phyloP scores from a whole-genome alignment of 306 rosid species.

The Sphenostylis stenocarpa region DNA sequence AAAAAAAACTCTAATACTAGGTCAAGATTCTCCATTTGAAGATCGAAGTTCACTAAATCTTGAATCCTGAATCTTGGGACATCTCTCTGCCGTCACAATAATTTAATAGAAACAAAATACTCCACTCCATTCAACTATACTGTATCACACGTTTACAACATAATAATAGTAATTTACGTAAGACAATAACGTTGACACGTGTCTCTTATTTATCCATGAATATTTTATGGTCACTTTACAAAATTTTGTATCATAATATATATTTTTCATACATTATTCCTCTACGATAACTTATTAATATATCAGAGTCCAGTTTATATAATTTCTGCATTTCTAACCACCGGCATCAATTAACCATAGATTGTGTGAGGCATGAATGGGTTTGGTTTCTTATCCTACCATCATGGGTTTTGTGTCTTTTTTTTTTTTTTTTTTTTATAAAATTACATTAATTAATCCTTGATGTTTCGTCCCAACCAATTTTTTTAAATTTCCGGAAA shows the following conservation, averaged over 20 bases:
- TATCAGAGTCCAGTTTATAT: background rate
- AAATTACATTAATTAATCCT: background rate
- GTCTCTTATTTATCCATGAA: too few relatives aligned
- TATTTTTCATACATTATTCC: too few relatives aligned
- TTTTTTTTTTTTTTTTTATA: background rate
- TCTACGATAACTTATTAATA: too few relatives aligned
- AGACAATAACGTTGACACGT: too few relatives aligned
- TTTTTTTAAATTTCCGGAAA: background rate
- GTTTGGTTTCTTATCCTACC: background rate
- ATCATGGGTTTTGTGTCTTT: background rate
- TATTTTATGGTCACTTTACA: too few relatives aligned
- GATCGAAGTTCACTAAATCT: slow-evolving; percentile 1
- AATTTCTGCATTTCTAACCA: background rate
- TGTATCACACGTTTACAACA: too few relatives aligned
- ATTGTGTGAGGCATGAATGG: background rate
- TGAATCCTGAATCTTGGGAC: background rate
- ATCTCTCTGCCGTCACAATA: slow-evolving; percentile 12
- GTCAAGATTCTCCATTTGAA: too few relatives aligned
- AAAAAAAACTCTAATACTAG: too few relatives aligned
- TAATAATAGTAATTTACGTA: background rate
- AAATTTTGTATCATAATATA: too few relatives aligned
- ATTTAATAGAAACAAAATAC: background rate
- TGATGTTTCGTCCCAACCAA: background rate
- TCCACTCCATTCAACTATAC: too few relatives aligned
- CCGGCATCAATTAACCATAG: slow-evolving; percentile 10